Percentiles rank a stretch among this genome's conserved stretches.
These are phyloP conservation scores for Solanum habrochaites DNA, from an alignment of 257 asterid genomes.

Conservation along the genomic window DNA sequence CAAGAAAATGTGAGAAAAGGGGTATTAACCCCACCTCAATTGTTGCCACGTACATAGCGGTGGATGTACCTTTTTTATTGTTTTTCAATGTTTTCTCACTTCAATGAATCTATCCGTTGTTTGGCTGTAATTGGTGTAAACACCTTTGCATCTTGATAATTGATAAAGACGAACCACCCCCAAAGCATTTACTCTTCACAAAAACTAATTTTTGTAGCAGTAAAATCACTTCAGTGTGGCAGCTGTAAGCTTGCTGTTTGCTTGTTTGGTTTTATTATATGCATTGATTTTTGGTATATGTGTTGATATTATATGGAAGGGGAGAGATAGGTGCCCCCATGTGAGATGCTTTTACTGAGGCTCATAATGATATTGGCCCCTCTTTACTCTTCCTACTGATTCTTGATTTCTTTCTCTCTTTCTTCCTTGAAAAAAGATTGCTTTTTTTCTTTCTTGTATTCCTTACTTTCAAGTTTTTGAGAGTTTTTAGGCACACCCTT, in stretches of 20 bases:
- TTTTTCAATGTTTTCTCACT: neutral
- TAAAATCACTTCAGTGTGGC: neutral
- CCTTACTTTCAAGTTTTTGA: neutral
- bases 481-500: neutral
- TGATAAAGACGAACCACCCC: neutral
- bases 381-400: slow-evolving; percentile 19
- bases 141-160: neutral
- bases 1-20: neutral
- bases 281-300: neutral
- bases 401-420: neutral
- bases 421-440: neutral
- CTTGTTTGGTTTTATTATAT: neutral
- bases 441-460: neutral
- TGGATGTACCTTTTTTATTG: neutral
- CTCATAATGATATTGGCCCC: slow-evolving; percentile 42
- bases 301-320: neutral
- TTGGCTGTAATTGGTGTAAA: neutral
- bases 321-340: slow-evolving; percentile 19
- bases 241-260: neutral
- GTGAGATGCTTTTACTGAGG: slow-evolving; percentile 68
- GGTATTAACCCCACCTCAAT: neutral
- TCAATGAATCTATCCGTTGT: slow-evolving; percentile 1
- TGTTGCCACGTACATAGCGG: slow-evolving; percentile 4
- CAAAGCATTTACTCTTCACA: neutral
- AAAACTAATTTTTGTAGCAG: neutral